These are phyloP conservation scores for Cryptococcus deneoformans DNA, from an alignment of 1,284 basidiomycete genomes.

Conservation along the genomic window DNA sequence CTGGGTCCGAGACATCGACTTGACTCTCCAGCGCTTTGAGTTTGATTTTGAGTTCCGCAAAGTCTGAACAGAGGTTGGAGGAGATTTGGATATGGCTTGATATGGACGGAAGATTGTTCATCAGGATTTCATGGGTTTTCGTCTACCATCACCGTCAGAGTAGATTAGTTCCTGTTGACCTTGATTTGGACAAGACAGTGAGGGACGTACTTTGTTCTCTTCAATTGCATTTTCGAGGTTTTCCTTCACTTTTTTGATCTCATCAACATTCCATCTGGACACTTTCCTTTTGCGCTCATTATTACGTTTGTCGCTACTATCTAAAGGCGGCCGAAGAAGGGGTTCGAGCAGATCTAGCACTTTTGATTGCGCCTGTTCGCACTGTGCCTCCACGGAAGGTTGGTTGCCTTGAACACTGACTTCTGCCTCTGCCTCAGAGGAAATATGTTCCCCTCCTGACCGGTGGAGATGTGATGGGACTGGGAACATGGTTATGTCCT, in stretches of 20 bases:
- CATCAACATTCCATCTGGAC: slow-evolving; percentile 12
- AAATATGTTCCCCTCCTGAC: slow-evolving; percentile 7
- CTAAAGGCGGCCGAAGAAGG: slow-evolving; percentile 2
- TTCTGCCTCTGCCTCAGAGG: slow-evolving; percentile 1
- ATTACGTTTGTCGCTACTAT: not conserved
- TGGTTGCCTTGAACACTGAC: not conserved
- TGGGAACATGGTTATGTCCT: slow-evolving; percentile 20
- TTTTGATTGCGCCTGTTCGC: not conserved
- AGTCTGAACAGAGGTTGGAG: slow-evolving; percentile 8
- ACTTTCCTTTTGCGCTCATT: not conserved
- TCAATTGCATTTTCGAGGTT: slow-evolving; percentile 21
- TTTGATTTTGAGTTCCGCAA: slow-evolving; percentile 10
- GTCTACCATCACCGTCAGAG: slow-evolving; percentile 8
- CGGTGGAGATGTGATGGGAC: slow-evolving; percentile 28
- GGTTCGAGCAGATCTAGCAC: slow-evolving; percentile 27
- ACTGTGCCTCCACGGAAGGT: slow-evolving; percentile 1
- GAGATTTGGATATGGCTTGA: slow-evolving; percentile 30
- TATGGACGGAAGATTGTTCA: slow-evolving; percentile 25
- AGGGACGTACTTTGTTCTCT: slow-evolving; percentile 24
- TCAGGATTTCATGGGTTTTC: slow-evolving; percentile 23
- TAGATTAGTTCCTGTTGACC: not conserved
- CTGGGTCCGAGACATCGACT: slow-evolving; percentile 18
- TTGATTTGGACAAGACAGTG: not conserved
- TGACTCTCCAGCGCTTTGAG: slow-evolving; percentile 17
- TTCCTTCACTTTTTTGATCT: slow-evolving; percentile 18